Evolutionary conservation across 2,329 filamentous ascomycete genomes (phyloP), one percentile per base, ranked within the genome.

Genomic region (Penicillium crustosum): DNA sequence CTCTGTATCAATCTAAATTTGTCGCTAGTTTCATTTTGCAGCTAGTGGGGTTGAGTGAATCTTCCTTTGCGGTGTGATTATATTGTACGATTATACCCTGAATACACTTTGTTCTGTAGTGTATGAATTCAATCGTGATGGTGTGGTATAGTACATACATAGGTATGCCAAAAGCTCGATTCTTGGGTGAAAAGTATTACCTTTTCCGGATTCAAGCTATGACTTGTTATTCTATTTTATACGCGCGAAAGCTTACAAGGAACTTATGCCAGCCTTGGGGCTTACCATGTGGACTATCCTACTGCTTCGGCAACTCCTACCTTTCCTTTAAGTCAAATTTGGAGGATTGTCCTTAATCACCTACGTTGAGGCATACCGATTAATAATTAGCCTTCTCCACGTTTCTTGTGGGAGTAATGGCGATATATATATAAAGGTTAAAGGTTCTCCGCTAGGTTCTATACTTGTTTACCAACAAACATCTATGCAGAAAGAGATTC

Each of bases 81-180:
- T 65, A 64, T 60, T 67, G 64, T 69, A 61, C 61, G 59, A 59
- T 60, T 70, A 71, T 71, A 71, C 61, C 66, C 66, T 68, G 59
- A 66, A 70, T 69, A 63, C 63, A 64, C 60, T 57, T 59, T 54
- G 13, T 62, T 59, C 19, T 21, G 42, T 39, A 21, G 43, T 44
- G 29, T 4, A 35, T 35, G 6, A 6, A 43, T 43, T 8, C 12
- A 12, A 19, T 35, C 7, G 17, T 44, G 6, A 7, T 25, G n/a
- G 8, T 35, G 10, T 43, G 19, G 5, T 41, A 19, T 33, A 44
- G 15, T 33, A 29, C 10, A 9, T 39, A 27, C 12, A 2, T 35
- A 49, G 2, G 21, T 15, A 38, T 19, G 5, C 13, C 7, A 25
- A 36, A n/a, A 8, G 9, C 27, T 33, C 27, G 8, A 43, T 27